Percentiles rank a stretch among this genome's conserved stretches.
These are phyloP conservation scores for Cicer pinnatifidum DNA, from an alignment of 306 rosid genomes.

Conservation along the genomic window DNA sequence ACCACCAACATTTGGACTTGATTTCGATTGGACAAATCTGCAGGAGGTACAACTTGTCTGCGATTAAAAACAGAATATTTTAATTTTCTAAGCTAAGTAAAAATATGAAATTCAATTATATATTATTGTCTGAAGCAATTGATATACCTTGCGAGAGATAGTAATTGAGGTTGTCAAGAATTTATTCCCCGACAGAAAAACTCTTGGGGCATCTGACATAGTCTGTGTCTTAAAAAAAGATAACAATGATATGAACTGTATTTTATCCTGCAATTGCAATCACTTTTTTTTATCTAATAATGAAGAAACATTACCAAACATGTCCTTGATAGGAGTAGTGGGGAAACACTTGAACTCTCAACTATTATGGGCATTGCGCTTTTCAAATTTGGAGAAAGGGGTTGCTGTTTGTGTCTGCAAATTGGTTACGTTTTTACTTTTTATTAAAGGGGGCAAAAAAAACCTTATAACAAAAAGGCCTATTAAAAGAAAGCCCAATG, in stretches of 20 bases:
- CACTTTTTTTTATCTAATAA: background rate
- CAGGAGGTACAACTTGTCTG: conserved; percentile 39
- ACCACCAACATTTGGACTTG: conserved; percentile 42
- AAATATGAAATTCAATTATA: conserved; percentile 1
- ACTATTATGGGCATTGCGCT: conserved; percentile 8
- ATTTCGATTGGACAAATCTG: conserved; percentile 43
- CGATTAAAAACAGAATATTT: conserved; percentile 17
- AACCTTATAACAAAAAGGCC: too few relatives aligned
- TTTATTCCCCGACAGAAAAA: conserved; percentile 19
- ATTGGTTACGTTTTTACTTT: background rate
- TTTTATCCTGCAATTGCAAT: background rate
- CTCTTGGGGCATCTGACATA: conserved; percentile 34
- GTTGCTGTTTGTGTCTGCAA: background rate
- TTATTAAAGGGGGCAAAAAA: too few relatives aligned
- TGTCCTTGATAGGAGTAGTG: background rate
- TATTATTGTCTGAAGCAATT: conserved; percentile 8
- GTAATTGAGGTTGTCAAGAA: conserved; percentile 34
- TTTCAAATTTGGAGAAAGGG: conserved; percentile 4
- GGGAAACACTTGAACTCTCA: conserved; percentile 4
- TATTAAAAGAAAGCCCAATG: too few relatives aligned
- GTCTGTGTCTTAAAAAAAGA: conserved; percentile 30
- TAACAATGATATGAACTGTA: background rate
- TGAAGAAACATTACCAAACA: conserved; percentile 34
- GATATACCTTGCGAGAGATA: conserved; percentile 45
- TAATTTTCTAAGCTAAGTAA: conserved; percentile 2